Percentiles rank a stretch among this genome's conserved stretches.
Conservation (phyloP, 345 rosid species). For the Hibiscus mutabilis region DNA sequence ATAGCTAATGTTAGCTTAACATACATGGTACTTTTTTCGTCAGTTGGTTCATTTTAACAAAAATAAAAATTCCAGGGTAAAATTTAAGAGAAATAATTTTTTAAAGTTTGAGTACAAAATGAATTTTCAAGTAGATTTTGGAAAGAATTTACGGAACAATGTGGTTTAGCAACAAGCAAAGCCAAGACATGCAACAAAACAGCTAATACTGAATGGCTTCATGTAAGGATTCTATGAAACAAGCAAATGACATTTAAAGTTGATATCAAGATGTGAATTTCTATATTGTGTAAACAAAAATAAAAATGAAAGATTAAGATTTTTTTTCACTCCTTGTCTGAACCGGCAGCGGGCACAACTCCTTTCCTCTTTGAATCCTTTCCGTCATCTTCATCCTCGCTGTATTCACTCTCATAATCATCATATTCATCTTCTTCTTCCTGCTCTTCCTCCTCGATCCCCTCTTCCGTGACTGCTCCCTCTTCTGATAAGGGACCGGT, state of each 20-base stretch:
- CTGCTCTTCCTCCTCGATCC: conserved; percentile 13
- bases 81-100: too few species aligned
- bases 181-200: background rate
- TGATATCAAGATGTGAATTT: background rate
- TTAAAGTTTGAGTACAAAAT: too few species aligned
- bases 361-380: background rate
- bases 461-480: background rate
- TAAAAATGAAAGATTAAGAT: background rate
- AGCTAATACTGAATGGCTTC: background rate
- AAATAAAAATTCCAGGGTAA: too few species aligned
- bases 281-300: background rate
- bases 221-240: background rate
- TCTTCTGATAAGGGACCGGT: conserved; percentile 6
- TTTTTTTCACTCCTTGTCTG: conserved; percentile 1
- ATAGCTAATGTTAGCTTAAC: too few species aligned
- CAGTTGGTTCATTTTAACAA: too few species aligned
- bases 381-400: conserved; percentile 6
- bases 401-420: conserved; percentile 14
- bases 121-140: too few species aligned
- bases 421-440: conserved; percentile 8
- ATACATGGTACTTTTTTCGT: too few species aligned
- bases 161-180: background rate
- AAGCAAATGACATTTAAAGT: background rate
- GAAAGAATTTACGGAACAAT: too few species aligned
- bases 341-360: background rate